These are phyloP conservation scores for Stephania japonica DNA, from an alignment of 164 flowering plant species.

Conservation along the genomic window DNA sequence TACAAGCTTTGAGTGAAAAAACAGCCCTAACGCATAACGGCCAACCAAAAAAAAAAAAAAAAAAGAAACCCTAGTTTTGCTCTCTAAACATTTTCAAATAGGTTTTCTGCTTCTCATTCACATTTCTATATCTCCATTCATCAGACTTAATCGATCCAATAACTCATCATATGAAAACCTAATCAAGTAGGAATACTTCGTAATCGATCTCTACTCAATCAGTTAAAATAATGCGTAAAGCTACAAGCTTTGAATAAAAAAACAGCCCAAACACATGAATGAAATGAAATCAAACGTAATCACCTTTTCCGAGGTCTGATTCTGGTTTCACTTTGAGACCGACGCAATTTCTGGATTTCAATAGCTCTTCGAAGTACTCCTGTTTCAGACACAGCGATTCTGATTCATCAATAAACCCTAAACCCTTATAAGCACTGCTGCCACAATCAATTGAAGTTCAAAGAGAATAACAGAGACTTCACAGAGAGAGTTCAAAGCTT, in stretches of 20 bases:
- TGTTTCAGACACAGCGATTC: slow-evolving; percentile 13
- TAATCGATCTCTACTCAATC: too few relatives aligned
- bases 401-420: too few relatives aligned
- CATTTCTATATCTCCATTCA: neutral
- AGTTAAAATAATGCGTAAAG: too few relatives aligned
- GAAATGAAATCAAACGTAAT: neutral
- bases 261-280: too few relatives aligned
- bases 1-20: neutral
- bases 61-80: neutral
- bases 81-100: neutral
- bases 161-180: neutral
- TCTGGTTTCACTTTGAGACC: slow-evolving; percentile 51
- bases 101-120: neutral
- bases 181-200: too few relatives aligned
- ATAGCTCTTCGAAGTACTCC: slow-evolving; percentile 68
- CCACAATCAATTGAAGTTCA: neutral
- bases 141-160: neutral
- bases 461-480: neutral
- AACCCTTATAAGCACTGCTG: neutral
- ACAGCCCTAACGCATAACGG: neutral
- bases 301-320: slow-evolving; percentile 67
- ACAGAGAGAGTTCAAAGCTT: neutral
- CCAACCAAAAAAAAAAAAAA: neutral
- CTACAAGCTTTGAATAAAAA: too few relatives aligned
- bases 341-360: slow-evolving; percentile 34